Base-by-base conservation (phyloP, 108 stramenopile species). In the Conticribra guillardii region DNA sequence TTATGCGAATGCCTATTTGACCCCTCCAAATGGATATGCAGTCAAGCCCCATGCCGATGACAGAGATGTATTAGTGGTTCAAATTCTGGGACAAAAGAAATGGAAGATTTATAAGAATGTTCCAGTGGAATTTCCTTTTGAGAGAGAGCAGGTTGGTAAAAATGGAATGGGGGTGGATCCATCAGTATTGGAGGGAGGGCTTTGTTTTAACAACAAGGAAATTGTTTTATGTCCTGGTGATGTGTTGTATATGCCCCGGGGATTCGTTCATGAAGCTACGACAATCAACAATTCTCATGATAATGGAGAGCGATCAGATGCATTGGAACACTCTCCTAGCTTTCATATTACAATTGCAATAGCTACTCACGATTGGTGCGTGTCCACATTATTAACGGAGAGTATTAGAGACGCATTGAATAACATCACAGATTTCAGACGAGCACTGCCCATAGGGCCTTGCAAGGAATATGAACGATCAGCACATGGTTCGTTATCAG, bases 361-460 rank as follows among this genome's bases (percentile, higher is more conserved):
- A 18, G 89, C 93, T 19, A 94, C 93, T 4, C 89, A 92, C 74
- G 93, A 94, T 80, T 94, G 93, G 93, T 85, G 87, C n/a, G 37
- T 87, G 45, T 82, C 87, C 8, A 77, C 80, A 16, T 60, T 86
- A 24, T 46, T 94, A 16, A 41, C 76, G 8, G 69, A 72, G 21
- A 64, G 58, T 9, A 66, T 67, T 16, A 48, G 73, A 66, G 32
- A 63, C 21, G 83, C 59, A 3, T 67, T 89, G 22, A 48, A 60
- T n/a, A 28, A 45, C 24, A 60, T 62, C 46, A 32, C 71, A 28
- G 62, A 81, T 9, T 86, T 76, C 57, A 82, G 86, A 52, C 73
- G 60, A 62, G 85, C 85, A 22, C 56, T 86, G 24, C 75, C 76
- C 51, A 74, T 74, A 19, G 60, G 56, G 11, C 60, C 79, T 31